Evolutionary conservation across 495 filamentous ascomycete genomes (phyloP), one percentile per base, ranked within the genome.

Genomic region (Corynascus novoguineensis): DNA sequence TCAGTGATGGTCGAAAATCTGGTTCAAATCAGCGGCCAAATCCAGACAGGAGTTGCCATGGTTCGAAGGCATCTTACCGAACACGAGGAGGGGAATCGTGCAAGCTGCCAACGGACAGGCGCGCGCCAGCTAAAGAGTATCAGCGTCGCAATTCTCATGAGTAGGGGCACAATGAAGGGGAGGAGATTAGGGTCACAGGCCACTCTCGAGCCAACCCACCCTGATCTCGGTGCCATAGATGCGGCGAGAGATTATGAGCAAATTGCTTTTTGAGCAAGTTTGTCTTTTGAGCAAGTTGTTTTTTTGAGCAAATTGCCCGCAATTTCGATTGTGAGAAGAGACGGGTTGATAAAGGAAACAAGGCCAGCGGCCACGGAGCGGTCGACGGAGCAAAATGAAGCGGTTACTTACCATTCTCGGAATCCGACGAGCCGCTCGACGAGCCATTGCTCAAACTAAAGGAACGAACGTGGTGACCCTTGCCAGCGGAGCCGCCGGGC

Each of bases 1-100:
- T 51, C 34, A 15, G 37, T 51, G 37, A 51, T 14, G 22, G 55
- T 24, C 8, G 55, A 58, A 32, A 58, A 58, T 0, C 55, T 57
- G 17, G 0, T 34, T 35, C 25, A 21, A 4, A 47, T 57, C 38
- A 57, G 45, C 38, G 15, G 14, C 34, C 37, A 3, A 45, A 48
- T n/a, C 21, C 25, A 10, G 27, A 6, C 25, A 41, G 15, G 1
- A 1, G 9, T 34, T 12, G 6, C 19, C 34, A 27, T 29, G 25
- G 4, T 3, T 1, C 3, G 17, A 17, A 21, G 19, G 22, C 19
- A 29, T 34, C 46, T 57, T 57, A 57, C 55, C 47, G 55, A 24
- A 58, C 55, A 15, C 48, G 37, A 6, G 35, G 19, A 25, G 37
- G 47, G 5, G 55, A 51, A 5, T 48, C 48, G 25, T 22, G n/a